These are phyloP conservation scores for Mycena epipterygia DNA, from an alignment of 768 basidiomycete genomes.

Conservation along the genomic window DNA sequence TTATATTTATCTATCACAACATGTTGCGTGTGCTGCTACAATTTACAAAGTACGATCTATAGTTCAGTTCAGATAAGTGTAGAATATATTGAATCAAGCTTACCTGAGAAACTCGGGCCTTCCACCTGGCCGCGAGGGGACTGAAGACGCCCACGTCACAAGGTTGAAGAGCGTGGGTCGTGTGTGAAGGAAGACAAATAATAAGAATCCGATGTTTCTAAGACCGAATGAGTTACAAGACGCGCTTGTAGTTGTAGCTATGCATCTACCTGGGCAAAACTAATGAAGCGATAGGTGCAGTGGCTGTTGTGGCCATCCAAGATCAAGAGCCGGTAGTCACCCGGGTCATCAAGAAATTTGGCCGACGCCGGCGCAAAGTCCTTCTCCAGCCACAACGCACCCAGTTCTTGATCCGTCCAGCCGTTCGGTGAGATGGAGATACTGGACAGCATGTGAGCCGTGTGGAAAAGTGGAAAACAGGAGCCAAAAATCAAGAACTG, in stretches of 20 bases:
- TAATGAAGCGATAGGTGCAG: conserved; percentile 34
- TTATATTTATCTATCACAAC: conserved; percentile 32
- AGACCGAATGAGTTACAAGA: conserved; percentile 21
- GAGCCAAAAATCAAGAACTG: conserved; percentile 8
- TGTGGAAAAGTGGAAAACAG: not conserved
- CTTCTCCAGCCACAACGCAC: conserved; percentile 31
- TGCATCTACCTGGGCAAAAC: conserved; percentile 25
- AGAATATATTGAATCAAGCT: not conserved
- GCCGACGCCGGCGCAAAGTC: conserved; percentile 39
- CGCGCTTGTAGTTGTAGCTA: not conserved
- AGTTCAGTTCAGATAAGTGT: not conserved
- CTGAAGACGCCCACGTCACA: conserved; percentile 54
- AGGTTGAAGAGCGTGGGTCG: not conserved
- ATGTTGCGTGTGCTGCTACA: not conserved
- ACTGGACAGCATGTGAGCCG: not conserved
- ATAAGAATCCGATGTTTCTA: conserved; percentile 43
- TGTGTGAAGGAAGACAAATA: conserved; percentile 38
- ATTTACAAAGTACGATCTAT: not conserved
- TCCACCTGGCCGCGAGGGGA: conserved; percentile 44
- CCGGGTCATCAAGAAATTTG: conserved; percentile 5
- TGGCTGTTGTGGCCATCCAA: conserved; percentile 45
- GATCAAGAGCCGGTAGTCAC: conserved; percentile 36
- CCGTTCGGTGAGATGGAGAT: conserved; percentile 40
- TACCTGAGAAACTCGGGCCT: conserved; percentile 10
- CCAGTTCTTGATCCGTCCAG: conserved; percentile 44